Evolutionary conservation across 495 filamentous ascomycete genomes (phyloP).

Genomic region (Rostrohypoxylon terebratum): DNA sequence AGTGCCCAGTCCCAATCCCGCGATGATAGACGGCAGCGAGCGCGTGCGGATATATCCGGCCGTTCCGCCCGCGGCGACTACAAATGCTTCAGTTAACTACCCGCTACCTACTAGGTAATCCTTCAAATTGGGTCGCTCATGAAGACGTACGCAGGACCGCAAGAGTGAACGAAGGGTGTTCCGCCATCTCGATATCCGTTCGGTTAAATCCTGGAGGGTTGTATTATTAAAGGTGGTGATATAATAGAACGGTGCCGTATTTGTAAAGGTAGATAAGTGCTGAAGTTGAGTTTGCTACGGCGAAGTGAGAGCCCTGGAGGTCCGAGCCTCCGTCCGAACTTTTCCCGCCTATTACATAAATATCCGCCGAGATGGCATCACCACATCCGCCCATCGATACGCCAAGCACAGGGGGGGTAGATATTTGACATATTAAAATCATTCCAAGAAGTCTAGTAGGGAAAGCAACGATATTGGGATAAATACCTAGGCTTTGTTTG

Average conservation of each 20-base stretch:
- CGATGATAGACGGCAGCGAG: constrained; percentile 39
- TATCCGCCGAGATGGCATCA: constrained; percentile 5
- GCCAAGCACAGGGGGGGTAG: not conserved
- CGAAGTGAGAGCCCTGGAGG: constrained; percentile 1
- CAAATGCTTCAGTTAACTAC: not conserved
- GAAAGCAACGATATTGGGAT: not conserved
- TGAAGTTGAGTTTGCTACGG: constrained; percentile 12
- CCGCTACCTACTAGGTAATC: not conserved
- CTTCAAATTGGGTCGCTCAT: not conserved
- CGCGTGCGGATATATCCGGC: constrained; percentile 33
- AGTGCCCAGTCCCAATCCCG: constrained; percentile 36
- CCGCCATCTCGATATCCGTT: constrained; percentile 27
- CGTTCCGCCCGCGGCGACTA: constrained; percentile 43
- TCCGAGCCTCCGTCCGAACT: constrained; percentile 27
- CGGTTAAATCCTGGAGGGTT: not conserved
- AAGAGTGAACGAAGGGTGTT: constrained; percentile 45
- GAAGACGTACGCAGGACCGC: constrained; percentile 39
- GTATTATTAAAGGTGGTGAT: not conserved
- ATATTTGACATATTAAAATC: not conserved
- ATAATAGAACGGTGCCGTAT: not conserved
- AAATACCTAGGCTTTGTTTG: not conserved
- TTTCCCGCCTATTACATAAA: constrained; percentile 27
- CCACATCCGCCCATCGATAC: not conserved
- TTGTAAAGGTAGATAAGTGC: not conserved
- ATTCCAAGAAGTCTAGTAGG: not conserved